phyloP scores from a whole-genome alignment of 2,329 filamentous ascomycete species.

The Claviceps sorghi region DNA sequence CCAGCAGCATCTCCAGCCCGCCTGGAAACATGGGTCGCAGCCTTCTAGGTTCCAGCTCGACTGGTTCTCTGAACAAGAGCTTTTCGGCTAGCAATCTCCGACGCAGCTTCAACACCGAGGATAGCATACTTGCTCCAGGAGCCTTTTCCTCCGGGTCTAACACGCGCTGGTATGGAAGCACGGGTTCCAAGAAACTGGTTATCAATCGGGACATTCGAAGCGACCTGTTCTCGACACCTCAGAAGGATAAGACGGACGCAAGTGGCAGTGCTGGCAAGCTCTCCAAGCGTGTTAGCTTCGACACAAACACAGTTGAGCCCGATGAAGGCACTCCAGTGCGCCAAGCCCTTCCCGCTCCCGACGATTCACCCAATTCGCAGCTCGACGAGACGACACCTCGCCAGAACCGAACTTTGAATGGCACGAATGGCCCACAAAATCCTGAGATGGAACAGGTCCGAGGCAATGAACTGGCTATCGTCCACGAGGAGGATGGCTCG shows the following conservation, averaged over 20 bases:
- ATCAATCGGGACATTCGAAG: conserved; percentile 79
- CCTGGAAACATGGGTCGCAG: conserved; percentile 54
- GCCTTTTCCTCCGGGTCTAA: conserved; percentile 61
- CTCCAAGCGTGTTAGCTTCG: conserved; percentile 86
- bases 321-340: conserved; percentile 22
- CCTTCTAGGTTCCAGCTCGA: conserved; percentile 49
- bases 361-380: conserved; percentile 16
- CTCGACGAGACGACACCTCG: conserved; percentile 25
- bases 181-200: conserved; percentile 72
- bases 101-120: conserved; percentile 65
- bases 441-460: conserved; percentile 59
- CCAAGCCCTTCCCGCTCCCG: conserved; percentile 20
- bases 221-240: conserved; percentile 50
- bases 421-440: conserved; percentile 20
- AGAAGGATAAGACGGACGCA: conserved; percentile 31
- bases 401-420: conserved; percentile 37
- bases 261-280: conserved; percentile 37
- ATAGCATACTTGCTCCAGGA: conserved; percentile 73
- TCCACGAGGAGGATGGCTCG: conserved; percentile 51
- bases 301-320: conserved; percentile 40
- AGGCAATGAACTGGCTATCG: conserved; percentile 63
- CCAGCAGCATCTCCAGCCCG: conserved; percentile 50
- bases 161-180: conserved; percentile 50
- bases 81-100: conserved; percentile 77
- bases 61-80: conserved; percentile 68